Percentiles rank a stretch among this genome's conserved stretches.
These are phyloP conservation scores for Pythium aristosporum DNA, from an alignment of 352 stramenopile species.

Conservation along the genomic window DNA sequence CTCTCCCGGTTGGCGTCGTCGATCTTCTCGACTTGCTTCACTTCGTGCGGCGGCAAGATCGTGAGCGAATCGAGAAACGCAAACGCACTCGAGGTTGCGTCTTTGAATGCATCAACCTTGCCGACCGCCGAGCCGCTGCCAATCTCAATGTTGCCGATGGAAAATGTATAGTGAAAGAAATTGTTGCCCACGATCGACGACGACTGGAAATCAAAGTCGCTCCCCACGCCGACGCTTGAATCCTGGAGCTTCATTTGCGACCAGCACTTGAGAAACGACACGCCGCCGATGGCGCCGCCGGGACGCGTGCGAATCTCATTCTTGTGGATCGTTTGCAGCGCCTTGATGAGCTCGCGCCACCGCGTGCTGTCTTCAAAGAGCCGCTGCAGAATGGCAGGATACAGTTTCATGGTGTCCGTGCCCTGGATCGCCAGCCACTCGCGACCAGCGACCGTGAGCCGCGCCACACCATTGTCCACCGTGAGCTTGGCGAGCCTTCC, in stretches of 20 bases:
- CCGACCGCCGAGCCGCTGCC: conserved; percentile 61
- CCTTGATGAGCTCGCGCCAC: conserved; percentile 49
- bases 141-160: conserved; percentile 62
- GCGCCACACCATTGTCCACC: conserved; percentile 34
- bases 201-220: conserved; percentile 41
- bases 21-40: conserved; percentile 7
- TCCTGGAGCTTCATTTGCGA: conserved; percentile 41
- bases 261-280: conserved; percentile 56
- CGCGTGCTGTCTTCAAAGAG: conserved; percentile 40
- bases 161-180: conserved; percentile 65
- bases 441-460: conserved; percentile 41
- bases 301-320: conserved; percentile 16
- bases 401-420: conserved; percentile 42
- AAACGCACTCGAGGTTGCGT: conserved; percentile 41
- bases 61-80: conserved; percentile 37
- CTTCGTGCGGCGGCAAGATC: conserved; percentile 20
- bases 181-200: conserved; percentile 49
- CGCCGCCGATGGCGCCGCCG: conserved; percentile 28
- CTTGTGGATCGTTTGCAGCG: conserved; percentile 32
- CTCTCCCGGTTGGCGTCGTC: neutral
- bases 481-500: conserved; percentile 41
- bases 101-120: conserved; percentile 47
- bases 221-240: conserved; percentile 19
- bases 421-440: conserved; percentile 51
- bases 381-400: conserved; percentile 46